A percentile compares a stretch with the other conserved stretches of the same genome.
Conservation (phyloP, 1,284 basidiomycete genomes). For the Microstroma glucosiphilum region DNA sequence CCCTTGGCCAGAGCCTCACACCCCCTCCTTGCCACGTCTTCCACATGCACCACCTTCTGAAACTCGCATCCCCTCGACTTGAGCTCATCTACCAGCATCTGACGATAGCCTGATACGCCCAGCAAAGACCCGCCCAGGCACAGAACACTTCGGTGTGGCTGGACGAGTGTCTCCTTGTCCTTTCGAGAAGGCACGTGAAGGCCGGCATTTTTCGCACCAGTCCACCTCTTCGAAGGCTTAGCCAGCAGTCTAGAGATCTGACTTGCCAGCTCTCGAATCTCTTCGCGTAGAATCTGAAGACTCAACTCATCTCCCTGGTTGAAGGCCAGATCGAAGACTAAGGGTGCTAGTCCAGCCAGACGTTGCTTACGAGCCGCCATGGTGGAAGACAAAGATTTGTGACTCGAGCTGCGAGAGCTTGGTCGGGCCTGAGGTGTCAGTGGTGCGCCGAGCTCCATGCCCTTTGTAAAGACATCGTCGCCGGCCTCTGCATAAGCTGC, state of each 20-base stretch:
- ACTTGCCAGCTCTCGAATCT: conserved; percentile 10
- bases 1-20: conserved; percentile 18
- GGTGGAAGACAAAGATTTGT: background rate
- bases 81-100: conserved; percentile 18
- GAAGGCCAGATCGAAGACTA: conserved; percentile 27
- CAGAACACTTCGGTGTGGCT: conserved; percentile 12
- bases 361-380: conserved; percentile 19
- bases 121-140: conserved; percentile 23
- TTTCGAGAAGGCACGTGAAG: background rate
- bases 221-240: background rate
- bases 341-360: conserved; percentile 21
- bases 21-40: conserved; percentile 20
- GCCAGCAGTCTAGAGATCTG: conserved; percentile 11
- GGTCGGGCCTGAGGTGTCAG: background rate
- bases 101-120: conserved; percentile 15
- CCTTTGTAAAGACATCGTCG: background rate
- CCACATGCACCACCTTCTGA: conserved; percentile 15
- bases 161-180: background rate
- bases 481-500: background rate
- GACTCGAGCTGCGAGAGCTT: background rate
- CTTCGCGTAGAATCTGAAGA: conserved; percentile 15
- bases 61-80: conserved; percentile 12
- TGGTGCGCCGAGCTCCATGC: background rate
- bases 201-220: background rate
- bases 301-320: conserved; percentile 13